Evolutionary conservation across 306 rosid species (phyloP).

Genomic region (Lathyrus tuberosus): DNA sequence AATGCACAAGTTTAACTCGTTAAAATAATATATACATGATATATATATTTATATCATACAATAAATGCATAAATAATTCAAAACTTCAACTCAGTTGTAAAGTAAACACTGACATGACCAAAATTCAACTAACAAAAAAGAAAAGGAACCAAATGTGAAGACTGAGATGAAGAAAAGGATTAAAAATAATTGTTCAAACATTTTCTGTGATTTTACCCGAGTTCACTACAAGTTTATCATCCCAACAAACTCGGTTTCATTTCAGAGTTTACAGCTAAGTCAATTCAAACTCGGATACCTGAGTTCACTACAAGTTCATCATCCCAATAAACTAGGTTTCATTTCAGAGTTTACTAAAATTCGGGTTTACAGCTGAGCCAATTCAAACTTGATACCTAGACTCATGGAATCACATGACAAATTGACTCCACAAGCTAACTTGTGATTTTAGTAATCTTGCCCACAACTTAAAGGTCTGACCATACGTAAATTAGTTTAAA

Average conservation of each 20-base stretch:
- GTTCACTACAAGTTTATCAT: neutral
- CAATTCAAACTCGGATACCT: neutral
- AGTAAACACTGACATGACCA: neutral
- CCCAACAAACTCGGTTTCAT: neutral
- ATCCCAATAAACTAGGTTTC: neutral
- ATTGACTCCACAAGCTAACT: neutral
- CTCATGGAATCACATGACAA: neutral
- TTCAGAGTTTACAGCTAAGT: neutral
- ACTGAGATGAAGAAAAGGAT: neutral
- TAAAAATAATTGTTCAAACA: neutral
- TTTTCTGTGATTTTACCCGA: neutral
- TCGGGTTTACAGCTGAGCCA: neutral
- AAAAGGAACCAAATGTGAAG: neutral
- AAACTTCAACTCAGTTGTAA: neutral
- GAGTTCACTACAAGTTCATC: neutral
- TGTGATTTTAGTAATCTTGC: neutral
- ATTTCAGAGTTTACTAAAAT: neutral
- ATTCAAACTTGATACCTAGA: neutral
- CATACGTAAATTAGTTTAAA: too few relatives aligned
- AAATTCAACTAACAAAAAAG: neutral
- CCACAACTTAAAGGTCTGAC: slow-evolving; percentile 7
- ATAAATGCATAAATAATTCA: neutral
- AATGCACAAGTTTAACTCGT: too few relatives aligned
- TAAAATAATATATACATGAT: too few relatives aligned
- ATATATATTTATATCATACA: too few relatives aligned